phyloP scores from a whole-genome alignment of 495 filamentous ascomycete genomes.

The Entonaema liquescens region DNA sequence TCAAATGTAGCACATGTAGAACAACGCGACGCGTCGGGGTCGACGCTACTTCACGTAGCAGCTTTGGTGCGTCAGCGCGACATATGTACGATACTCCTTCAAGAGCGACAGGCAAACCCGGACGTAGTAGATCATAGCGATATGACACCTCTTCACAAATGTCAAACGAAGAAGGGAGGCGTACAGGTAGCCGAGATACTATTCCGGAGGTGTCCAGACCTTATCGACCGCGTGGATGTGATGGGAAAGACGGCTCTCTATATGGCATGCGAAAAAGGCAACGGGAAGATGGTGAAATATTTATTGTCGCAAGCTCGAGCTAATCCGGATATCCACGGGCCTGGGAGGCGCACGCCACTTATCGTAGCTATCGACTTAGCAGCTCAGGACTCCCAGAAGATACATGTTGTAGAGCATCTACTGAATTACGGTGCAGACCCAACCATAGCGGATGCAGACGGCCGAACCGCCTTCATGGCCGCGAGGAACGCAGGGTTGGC shows the following conservation, averaged over 20 bases:
- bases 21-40: conserved; percentile 20
- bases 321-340: conserved; percentile 27
- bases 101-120: conserved; percentile 55
- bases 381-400: conserved; percentile 22
- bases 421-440: conserved; percentile 42
- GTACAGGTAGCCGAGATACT: conserved; percentile 32
- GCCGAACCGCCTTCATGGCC: conserved; percentile 34
- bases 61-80: conserved; percentile 29
- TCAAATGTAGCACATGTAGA: conserved; percentile 22
- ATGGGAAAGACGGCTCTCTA: conserved; percentile 43
- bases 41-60: conserved; percentile 36
- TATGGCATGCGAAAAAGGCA: conserved; percentile 42
- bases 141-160: conserved; percentile 43
- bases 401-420: conserved; percentile 37
- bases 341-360: conserved; percentile 31
- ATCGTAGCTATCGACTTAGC: conserved; percentile 40
- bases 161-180: conserved; percentile 32
- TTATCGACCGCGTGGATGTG: conserved; percentile 27
- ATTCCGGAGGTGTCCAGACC: conserved; percentile 16
- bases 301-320: conserved; percentile 27
- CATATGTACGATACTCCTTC: conserved; percentile 53
- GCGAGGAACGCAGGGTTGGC: conserved; percentile 38
- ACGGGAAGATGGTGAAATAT: conserved; percentile 34
- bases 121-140: conserved; percentile 52
- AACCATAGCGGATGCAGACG: conserved; percentile 24